phyloP scores from a whole-genome alignment of 1,284 basidiomycete genomes.

The Cryptococcus maquisensis region DNA sequence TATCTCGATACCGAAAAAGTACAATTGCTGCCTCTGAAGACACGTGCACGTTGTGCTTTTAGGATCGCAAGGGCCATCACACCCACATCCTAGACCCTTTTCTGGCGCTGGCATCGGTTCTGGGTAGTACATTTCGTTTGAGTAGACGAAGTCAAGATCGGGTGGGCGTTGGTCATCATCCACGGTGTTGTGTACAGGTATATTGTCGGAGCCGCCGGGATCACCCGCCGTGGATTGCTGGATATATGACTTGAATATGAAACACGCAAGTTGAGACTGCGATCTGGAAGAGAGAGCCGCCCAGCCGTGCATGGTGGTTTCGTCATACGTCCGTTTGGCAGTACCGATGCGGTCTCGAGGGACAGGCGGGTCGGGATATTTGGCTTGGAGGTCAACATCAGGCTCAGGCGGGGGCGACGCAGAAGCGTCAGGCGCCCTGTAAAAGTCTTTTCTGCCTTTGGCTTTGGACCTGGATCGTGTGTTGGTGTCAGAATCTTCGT shows the following conservation, averaged over 20 bases:
- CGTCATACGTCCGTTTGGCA: slow-evolving; percentile 20
- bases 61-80: slow-evolving; percentile 67
- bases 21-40: slow-evolving; percentile 57
- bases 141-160: slow-evolving; percentile 42
- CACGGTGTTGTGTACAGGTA: slow-evolving; percentile 62
- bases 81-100: slow-evolving; percentile 64
- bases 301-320: slow-evolving; percentile 22
- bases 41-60: slow-evolving; percentile 66
- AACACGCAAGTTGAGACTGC: slow-evolving; percentile 36
- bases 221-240: slow-evolving; percentile 57
- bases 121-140: slow-evolving; percentile 60
- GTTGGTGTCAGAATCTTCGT: neutral
- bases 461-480: neutral
- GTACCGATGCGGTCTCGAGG: slow-evolving; percentile 16
- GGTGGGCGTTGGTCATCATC: slow-evolving; percentile 61
- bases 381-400: neutral
- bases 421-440: neutral
- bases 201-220: slow-evolving; percentile 62
- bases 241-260: slow-evolving; percentile 59
- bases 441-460: neutral
- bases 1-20: slow-evolving; percentile 39
- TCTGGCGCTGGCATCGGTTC: slow-evolving; percentile 65
- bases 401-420: neutral
- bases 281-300: slow-evolving; percentile 10
- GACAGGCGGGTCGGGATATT: slow-evolving; percentile 16